phyloP scores from a whole-genome alignment of 139 green algal species.

The Gonium pectorale region DNA sequence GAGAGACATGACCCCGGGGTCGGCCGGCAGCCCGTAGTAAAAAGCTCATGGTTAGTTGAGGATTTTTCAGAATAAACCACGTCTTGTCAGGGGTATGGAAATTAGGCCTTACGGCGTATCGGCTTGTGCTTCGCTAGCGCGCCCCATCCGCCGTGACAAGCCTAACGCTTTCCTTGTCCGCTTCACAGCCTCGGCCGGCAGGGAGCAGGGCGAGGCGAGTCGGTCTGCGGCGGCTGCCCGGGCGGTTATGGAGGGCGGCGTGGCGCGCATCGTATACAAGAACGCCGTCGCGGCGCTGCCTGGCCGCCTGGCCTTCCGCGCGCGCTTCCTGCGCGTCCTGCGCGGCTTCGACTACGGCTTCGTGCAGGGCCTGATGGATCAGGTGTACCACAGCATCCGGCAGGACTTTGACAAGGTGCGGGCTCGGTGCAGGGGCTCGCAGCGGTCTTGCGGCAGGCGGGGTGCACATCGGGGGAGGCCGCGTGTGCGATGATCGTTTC shows the following conservation, averaged over 20 bases:
- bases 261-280: slow-evolving; percentile 70
- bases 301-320: slow-evolving; percentile 54
- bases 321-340: slow-evolving; percentile 70
- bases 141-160: too few species aligned
- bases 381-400: slow-evolving; percentile 66
- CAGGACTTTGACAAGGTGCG: slow-evolving; percentile 62
- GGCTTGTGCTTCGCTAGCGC: too few species aligned
- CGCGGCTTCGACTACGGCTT: slow-evolving; percentile 66
- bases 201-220: not conserved
- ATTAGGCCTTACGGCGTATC: too few species aligned
- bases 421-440: too few species aligned
- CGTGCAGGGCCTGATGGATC: slow-evolving; percentile 54
- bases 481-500: too few species aligned
- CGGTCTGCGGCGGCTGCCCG: slow-evolving; percentile 65
- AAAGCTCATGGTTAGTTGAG: too few species aligned
- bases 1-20: too few species aligned
- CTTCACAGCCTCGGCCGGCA: not conserved
- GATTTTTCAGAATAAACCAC: too few species aligned
- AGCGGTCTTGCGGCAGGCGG: too few species aligned
- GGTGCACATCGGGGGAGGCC: too few species aligned
- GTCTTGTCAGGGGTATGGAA: not conserved
- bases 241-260: slow-evolving; percentile 71
- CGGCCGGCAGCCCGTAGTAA: too few species aligned
- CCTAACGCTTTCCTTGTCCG: too few species aligned
- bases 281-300: slow-evolving; percentile 68